Evolutionary conservation across 164 flowering plant genomes (phyloP).

Genomic region (Dillenia turbinata): DNA sequence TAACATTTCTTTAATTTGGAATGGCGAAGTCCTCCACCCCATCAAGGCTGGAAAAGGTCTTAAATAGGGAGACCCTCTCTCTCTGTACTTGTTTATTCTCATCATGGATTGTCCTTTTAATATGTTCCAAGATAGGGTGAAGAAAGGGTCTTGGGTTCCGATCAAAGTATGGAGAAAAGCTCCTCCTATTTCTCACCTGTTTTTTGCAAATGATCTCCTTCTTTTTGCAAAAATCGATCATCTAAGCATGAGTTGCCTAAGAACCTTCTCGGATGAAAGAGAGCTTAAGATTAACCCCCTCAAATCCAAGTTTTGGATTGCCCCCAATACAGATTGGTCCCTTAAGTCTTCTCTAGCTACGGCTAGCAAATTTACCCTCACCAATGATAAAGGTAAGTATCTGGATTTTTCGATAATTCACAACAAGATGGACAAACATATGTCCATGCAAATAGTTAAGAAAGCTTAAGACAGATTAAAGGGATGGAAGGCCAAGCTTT

Average conservation of each 20-base stretch:
- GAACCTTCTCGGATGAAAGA: neutral
- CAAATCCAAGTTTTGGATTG: neutral
- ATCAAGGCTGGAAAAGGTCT: neutral
- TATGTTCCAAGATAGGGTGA: neutral
- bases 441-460: neutral
- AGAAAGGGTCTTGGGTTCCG: neutral
- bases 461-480: neutral
- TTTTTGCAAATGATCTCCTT: neutral
- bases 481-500: neutral
- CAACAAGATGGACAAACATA: neutral
- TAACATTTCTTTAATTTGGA: neutral
- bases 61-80: neutral
- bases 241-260: neutral
- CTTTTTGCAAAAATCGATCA: neutral
- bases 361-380: neutral
- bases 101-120: neutral
- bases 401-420: neutral
- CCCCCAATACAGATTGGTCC: neutral
- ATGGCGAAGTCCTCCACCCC: neutral
- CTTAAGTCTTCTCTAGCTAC: neutral
- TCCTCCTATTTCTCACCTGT: neutral
- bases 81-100: neutral
- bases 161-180: neutral
- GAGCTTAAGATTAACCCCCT: neutral
- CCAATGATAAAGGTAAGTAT: neutral